phyloP scores from a whole-genome alignment of 306 rosid species.

The Biancaea sappan region DNA sequence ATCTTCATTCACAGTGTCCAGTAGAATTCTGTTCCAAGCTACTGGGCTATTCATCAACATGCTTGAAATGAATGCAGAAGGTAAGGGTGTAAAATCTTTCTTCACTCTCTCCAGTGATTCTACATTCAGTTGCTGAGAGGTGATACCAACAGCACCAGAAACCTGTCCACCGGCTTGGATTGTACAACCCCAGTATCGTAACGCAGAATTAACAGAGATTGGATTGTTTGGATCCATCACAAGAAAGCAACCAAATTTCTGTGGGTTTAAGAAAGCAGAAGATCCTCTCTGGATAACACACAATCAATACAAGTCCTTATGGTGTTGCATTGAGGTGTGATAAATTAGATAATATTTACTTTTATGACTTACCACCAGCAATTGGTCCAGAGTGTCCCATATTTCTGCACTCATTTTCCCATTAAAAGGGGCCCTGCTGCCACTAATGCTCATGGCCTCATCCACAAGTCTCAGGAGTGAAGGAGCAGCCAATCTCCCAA shows the following conservation, averaged over 20 bases:
- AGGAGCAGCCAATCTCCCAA: slow-evolving; percentile 94
- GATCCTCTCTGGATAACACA: slow-evolving; percentile 72
- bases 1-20: slow-evolving; percentile 42
- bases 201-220: slow-evolving; percentile 66
- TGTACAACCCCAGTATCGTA: slow-evolving; percentile 92
- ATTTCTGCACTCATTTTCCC: slow-evolving; percentile 73
- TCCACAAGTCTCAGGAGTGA: slow-evolving; percentile 86
- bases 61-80: slow-evolving; percentile 68
- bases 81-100: slow-evolving; percentile 64
- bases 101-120: slow-evolving; percentile 51
- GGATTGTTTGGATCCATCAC: slow-evolving; percentile 77
- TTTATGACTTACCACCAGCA: slow-evolving; percentile 68
- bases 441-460: slow-evolving; percentile 70
- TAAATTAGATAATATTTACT: slow-evolving; percentile 19
- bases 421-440: slow-evolving; percentile 48
- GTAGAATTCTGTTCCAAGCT: slow-evolving; percentile 62
- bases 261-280: slow-evolving; percentile 69
- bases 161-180: slow-evolving; percentile 89
- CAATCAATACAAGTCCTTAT: slow-evolving; percentile 31
- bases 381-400: slow-evolving; percentile 75
- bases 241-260: slow-evolving; percentile 73
- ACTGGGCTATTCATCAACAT: slow-evolving; percentile 41
- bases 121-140: slow-evolving; percentile 42
- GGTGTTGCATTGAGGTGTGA: slow-evolving; percentile 13
- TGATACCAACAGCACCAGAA: slow-evolving; percentile 73